Evolutionary conservation across 495 filamentous ascomycete genomes (phyloP).

Genomic region (Xylaria sp.): DNA sequence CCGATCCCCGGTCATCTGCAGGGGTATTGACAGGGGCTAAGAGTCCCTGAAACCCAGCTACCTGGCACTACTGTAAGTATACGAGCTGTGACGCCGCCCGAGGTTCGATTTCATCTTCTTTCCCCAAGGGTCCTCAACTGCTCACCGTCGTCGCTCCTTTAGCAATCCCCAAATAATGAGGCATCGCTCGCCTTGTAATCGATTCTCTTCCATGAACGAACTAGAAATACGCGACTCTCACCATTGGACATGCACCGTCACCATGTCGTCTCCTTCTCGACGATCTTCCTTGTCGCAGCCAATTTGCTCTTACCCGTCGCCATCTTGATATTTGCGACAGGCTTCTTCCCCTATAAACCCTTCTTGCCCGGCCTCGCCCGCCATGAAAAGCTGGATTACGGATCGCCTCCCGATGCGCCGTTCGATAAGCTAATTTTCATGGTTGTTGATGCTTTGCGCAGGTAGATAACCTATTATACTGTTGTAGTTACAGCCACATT

Average conservation of each 20-base stretch:
- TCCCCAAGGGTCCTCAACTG: not conserved
- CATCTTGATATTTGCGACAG: slow-evolving; percentile 82
- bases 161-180: not conserved
- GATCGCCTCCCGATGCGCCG: slow-evolving; percentile 60
- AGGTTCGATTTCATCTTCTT: not conserved
- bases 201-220: slow-evolving; percentile 19
- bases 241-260: slow-evolving; percentile 39
- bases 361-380: slow-evolving; percentile 82
- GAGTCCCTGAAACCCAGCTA: slow-evolving; percentile 13
- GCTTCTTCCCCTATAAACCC: slow-evolving; percentile 98
- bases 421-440: slow-evolving; percentile 96
- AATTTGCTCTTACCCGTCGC: slow-evolving; percentile 82
- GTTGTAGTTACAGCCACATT: slow-evolving; percentile 19
- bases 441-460: slow-evolving; percentile 94
- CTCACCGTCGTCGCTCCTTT: slow-evolving; percentile 13
- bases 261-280: slow-evolving; percentile 45
- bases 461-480: slow-evolving; percentile 57
- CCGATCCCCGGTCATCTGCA: not conserved
- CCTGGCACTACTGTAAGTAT: not conserved
- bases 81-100: not conserved
- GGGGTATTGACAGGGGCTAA: not conserved
- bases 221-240: not conserved
- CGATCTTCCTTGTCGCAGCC: slow-evolving; percentile 61
- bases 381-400: slow-evolving; percentile 59
- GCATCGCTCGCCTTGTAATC: not conserved